A percentile compares a stretch with the other conserved stretches of the same genome.
Evolutionary conservation across 768 basidiomycete genomes (phyloP).

Genomic region (Pisolithus sp.): DNA sequence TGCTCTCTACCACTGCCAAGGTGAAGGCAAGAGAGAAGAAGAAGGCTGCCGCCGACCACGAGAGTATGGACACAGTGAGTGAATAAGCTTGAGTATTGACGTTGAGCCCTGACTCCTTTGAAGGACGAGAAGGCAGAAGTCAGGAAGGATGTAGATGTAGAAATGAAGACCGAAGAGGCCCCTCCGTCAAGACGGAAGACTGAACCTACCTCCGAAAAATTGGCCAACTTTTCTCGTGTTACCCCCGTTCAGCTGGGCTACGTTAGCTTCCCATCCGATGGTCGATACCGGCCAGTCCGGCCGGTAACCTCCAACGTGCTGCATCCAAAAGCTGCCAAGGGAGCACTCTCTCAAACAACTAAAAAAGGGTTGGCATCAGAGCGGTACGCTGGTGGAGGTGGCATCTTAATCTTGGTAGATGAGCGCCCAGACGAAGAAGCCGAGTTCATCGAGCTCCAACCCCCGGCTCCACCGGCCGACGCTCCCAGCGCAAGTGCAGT

Average conservation of each 20-base stretch:
- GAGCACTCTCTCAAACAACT: conserved; percentile 14
- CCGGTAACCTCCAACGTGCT: conserved; percentile 50
- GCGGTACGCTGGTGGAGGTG: conserved; percentile 74
- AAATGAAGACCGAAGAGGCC: conserved; percentile 74
- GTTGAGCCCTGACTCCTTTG: conserved; percentile 10
- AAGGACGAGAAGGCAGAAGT: conserved; percentile 51
- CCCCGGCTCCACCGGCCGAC: conserved; percentile 34
- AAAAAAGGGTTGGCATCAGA: conserved; percentile 39
- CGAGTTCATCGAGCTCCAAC: conserved; percentile 65
- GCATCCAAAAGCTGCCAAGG: conserved; percentile 31
- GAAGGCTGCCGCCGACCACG: conserved; percentile 78
- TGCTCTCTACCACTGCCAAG: conserved; percentile 94
- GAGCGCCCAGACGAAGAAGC: conserved; percentile 60
- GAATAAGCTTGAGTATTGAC: background rate
- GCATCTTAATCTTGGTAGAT: conserved; percentile 81
- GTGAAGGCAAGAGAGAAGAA: conserved; percentile 94
- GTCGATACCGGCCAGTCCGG: conserved; percentile 86
- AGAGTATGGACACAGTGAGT: conserved; percentile 77
- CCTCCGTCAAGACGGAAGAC: conserved; percentile 49
- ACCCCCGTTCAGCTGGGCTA: conserved; percentile 83
- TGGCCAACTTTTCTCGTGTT: conserved; percentile 88
- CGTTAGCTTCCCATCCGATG: conserved; percentile 72
- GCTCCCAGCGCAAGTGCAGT: conserved; percentile 26
- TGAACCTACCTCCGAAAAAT: conserved; percentile 71
- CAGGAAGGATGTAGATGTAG: conserved; percentile 59